A percentile compares a stretch with the other conserved stretches of the same genome.
phyloP scores from a whole-genome alignment of 495 filamentous ascomycete species.

The Haplographium delicatum region DNA sequence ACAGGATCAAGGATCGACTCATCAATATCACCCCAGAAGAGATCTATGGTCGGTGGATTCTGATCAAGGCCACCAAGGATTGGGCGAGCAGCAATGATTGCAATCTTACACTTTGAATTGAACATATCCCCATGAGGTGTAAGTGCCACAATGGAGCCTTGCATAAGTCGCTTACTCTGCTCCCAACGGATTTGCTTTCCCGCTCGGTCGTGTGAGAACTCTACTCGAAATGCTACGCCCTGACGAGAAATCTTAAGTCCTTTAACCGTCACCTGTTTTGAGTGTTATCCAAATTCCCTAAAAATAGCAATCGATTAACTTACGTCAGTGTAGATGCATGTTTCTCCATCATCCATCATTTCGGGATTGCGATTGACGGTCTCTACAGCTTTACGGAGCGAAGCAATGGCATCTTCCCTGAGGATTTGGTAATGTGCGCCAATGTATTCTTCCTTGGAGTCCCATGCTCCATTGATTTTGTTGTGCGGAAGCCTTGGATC shows the following conservation, averaged over 20 bases:
- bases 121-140: slow-evolving; percentile 51
- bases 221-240: slow-evolving; percentile 52
- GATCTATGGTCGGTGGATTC: slow-evolving; percentile 60
- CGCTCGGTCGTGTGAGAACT: slow-evolving; percentile 53
- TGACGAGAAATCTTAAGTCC: slow-evolving; percentile 12
- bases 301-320: too few relatives aligned
- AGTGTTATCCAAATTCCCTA: too few relatives aligned
- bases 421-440: slow-evolving; percentile 48
- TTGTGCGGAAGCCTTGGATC: slow-evolving; percentile 34
- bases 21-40: slow-evolving; percentile 51
- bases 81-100: slow-evolving; percentile 56
- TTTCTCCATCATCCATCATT: slow-evolving; percentile 26
- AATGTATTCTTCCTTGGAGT: slow-evolving; percentile 40
- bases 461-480: slow-evolving; percentile 38
- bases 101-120: slow-evolving; percentile 47
- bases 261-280: slow-evolving; percentile 14
- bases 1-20: slow-evolving; percentile 56
- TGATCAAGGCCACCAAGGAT: slow-evolving; percentile 39
- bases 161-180: slow-evolving; percentile 54
- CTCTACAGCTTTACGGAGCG: slow-evolving; percentile 42
- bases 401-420: slow-evolving; percentile 45
- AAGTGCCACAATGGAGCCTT: slow-evolving; percentile 56
- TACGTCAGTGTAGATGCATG: slow-evolving; percentile 24
- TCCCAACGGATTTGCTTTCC: slow-evolving; percentile 60
- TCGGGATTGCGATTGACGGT: slow-evolving; percentile 33